A percentile compares a stretch with the other conserved stretches of the same genome.
These are phyloP conservation scores for Platanthera zijinensis DNA, from an alignment of 106 monocot species.

Conservation along the genomic window DNA sequence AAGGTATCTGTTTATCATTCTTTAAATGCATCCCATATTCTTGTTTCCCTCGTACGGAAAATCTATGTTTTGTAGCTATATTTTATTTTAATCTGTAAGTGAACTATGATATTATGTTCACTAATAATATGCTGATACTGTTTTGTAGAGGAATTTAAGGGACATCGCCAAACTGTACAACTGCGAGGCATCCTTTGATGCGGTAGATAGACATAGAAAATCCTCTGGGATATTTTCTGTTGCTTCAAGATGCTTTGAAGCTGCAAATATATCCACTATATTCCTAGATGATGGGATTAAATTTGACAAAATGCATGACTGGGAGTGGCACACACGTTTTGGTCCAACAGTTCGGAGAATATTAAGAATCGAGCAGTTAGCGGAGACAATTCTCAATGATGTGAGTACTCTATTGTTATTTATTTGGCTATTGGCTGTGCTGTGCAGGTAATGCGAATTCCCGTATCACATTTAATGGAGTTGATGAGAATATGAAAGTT, in stretches of 20 bases:
- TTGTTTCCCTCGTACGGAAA: neutral
- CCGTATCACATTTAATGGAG: neutral
- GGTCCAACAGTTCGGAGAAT: constrained; percentile 77
- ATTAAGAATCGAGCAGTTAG: constrained; percentile 76
- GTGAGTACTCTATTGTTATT: constrained; percentile 24
- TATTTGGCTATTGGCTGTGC: neutral
- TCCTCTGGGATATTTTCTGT: constrained; percentile 43
- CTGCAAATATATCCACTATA: constrained; percentile 68
- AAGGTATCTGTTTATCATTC: neutral
- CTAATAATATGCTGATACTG: neutral
- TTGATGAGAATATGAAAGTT: neutral
- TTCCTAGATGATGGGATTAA: constrained; percentile 81
- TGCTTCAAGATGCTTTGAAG: constrained; percentile 63
- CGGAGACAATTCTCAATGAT: constrained; percentile 83
- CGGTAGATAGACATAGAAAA: constrained; percentile 52
- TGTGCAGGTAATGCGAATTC: neutral
- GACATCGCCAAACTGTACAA: constrained; percentile 71
- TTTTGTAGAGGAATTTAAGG: constrained; percentile 70
- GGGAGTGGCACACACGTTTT: constrained; percentile 62
- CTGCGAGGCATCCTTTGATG: constrained; percentile 48
- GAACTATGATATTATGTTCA: neutral
- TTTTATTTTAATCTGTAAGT: neutral
- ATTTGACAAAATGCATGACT: constrained; percentile 85
- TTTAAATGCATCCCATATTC: neutral
- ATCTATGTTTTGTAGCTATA: neutral